Conservation (phyloP, 2,329 filamentous ascomycete genomes). For the Blastomyces silverae region DNA sequence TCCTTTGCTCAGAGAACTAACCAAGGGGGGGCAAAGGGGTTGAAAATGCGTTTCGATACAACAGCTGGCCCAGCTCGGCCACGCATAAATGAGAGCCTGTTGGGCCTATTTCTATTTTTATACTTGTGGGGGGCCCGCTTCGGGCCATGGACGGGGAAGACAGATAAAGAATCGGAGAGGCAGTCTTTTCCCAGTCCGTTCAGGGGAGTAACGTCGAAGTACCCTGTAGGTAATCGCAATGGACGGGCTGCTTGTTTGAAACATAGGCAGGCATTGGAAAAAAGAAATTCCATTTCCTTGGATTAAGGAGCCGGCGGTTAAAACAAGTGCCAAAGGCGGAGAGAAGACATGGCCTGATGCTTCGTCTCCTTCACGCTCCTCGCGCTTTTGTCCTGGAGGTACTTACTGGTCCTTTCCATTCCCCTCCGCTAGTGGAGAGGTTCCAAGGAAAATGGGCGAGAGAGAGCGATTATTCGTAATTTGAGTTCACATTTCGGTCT, state of each 20-base stretch:
- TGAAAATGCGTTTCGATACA: too few species aligned
- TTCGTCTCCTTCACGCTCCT: background rate
- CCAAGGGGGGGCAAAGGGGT: too few species aligned
- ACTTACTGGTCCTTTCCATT: background rate
- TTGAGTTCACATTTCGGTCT: background rate
- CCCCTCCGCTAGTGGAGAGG: background rate
- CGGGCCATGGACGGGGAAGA: background rate
- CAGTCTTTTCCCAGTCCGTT: background rate
- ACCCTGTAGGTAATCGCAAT: background rate
- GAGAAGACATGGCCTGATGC: background rate
- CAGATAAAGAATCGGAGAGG: background rate
- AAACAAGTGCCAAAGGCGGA: background rate
- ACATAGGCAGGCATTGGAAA: background rate
- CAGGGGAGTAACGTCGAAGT: background rate
- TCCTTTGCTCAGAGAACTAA: background rate
- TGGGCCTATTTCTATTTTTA: background rate
- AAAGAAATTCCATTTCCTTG: background rate
- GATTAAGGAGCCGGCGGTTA: background rate
- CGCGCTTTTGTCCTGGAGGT: too few species aligned
- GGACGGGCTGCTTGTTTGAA: background rate
- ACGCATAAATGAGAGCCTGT: background rate
- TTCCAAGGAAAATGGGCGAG: background rate
- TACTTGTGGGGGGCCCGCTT: background rate
- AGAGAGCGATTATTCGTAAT: background rate
- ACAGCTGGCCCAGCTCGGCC: background rate